Base-by-base conservation (phyloP, 768 basidiomycete species). In the Psilocybe subaeruginosa region DNA sequence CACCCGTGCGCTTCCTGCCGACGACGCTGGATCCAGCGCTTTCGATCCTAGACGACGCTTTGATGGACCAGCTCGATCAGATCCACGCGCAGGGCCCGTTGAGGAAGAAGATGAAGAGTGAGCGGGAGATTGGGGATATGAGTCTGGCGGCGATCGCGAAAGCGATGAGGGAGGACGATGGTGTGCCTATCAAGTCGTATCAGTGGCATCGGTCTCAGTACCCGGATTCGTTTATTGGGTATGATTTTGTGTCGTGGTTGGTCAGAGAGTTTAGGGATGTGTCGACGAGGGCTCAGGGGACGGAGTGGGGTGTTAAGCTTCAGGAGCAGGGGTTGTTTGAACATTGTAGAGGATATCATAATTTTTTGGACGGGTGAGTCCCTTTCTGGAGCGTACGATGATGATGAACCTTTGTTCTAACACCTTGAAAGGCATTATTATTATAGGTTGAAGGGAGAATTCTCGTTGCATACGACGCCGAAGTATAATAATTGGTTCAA, bases 211-310 rank as follows among this genome's bases (percentile, higher is more conserved):
- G 82, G 11, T 78, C 73, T 16, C 82, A 81, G 39, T 93, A 94
- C 69, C 82, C 85, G 3, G 90, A 95, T 64, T 88, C 91, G 4
- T 98, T 99, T 72, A 93, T 88, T 8, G 96, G 96, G 1, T 88
- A 86, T 64, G 93, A 95, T 45, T 87, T 98, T 66, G 91, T 95
- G 23, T 90, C 89, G 1, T 99, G 96, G 96, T 77, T 97, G 17
- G 85, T 92, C n/a, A 85, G 92, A 33, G 92, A 95, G 73, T 98
- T 95, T 69, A 85, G 88, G 31, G 96, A 98, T 70, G 86, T 97
- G 6, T 88, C 90, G 1, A 91, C 90, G 14, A 80, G 93, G 54
- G 86, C 89, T 29, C 91, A 95, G 66, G 97, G 84, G 0, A 76
- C 84, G 16, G 91, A 95, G 62, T 90, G 87, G 85, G 97, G 93